Evolutionary conservation across 441 rosid genomes (phyloP).

Genomic region (Syzygium malaccense): DNA sequence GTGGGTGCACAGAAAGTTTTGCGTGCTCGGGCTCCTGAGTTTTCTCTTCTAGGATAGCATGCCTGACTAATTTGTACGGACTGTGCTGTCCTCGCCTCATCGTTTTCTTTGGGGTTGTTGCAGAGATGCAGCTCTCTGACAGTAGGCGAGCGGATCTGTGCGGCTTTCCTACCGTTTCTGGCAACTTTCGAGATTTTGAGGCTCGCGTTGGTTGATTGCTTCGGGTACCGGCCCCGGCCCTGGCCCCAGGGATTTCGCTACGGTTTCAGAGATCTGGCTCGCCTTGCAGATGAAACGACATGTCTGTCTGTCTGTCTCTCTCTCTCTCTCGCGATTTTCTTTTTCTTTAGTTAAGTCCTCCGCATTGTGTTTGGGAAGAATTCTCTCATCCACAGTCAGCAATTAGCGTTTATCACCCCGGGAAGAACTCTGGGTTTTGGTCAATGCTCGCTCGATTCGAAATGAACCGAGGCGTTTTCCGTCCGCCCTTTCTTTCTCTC

Average conservation of each 20-base stretch:
- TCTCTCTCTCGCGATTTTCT: neutral
- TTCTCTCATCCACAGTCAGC: neutral
- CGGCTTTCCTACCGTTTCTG: conserved; percentile 43
- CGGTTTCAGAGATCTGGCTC: conserved; percentile 27
- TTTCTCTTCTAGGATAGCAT: no score
- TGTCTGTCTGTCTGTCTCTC: conserved; percentile 18
- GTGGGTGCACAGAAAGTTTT: no score
- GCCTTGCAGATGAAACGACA: conserved; percentile 47
- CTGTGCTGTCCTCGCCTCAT: no score
- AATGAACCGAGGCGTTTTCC: neutral
- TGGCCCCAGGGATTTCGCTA: neutral
- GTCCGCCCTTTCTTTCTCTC: neutral
- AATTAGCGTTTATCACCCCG: neutral
- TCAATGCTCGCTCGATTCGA: neutral
- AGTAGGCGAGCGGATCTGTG: conserved; percentile 58
- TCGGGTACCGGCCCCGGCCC: conserved; percentile 14
- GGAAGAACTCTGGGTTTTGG: neutral
- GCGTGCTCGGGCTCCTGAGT: no score
- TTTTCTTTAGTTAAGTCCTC: neutral
- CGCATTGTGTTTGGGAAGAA: neutral
- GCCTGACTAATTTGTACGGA: no score
- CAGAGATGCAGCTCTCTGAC: conserved; percentile 41
- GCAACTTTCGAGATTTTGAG: conserved; percentile 39
- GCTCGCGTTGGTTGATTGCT: conserved; percentile 32
- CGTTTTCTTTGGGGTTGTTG: neutral